Conservation (phyloP, 805 yeast species). For the Kregervanrija delftensis region DNA sequence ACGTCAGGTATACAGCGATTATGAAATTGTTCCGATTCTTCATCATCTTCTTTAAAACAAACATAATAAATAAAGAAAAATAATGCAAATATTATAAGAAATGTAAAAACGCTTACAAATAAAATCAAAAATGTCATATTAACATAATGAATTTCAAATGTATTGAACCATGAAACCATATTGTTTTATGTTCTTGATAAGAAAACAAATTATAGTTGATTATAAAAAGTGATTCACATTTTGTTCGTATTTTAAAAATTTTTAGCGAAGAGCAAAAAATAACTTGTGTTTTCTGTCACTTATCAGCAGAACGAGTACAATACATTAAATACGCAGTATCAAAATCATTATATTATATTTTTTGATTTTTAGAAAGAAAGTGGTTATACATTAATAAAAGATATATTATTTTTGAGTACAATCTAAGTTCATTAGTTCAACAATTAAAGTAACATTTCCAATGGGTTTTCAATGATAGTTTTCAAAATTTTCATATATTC, state of each 20-base stretch:
- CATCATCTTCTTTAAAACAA: constrained; percentile 19
- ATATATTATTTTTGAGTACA: no score
- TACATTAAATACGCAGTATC: background rate
- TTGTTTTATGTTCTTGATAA: no score
- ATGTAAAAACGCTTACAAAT: constrained; percentile 21
- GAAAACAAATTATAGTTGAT: no score
- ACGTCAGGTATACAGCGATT: constrained; percentile 19
- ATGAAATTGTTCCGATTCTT: constrained; percentile 7
- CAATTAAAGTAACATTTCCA: constrained; percentile 76
- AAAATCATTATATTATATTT: background rate
- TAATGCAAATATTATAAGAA: constrained; percentile 19
- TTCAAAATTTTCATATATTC: constrained; percentile 93
- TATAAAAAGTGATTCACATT: no score
- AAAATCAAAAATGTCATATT: constrained; percentile 19
- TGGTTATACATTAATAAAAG: constrained; percentile 1
- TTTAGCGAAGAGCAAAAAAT: no score
- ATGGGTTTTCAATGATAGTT: constrained; percentile 89
- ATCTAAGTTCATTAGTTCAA: background rate
- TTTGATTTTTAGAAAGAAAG: background rate
- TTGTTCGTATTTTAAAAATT: no score
- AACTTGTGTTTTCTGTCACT: no score
- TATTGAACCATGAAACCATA: background rate
- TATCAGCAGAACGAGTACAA: no score
- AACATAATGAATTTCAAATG: constrained; percentile 14
- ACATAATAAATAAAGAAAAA: constrained; percentile 20